phyloP scores from a whole-genome alignment of 2,329 filamentous ascomycete species.

The Epichloe aotearoae region DNA sequence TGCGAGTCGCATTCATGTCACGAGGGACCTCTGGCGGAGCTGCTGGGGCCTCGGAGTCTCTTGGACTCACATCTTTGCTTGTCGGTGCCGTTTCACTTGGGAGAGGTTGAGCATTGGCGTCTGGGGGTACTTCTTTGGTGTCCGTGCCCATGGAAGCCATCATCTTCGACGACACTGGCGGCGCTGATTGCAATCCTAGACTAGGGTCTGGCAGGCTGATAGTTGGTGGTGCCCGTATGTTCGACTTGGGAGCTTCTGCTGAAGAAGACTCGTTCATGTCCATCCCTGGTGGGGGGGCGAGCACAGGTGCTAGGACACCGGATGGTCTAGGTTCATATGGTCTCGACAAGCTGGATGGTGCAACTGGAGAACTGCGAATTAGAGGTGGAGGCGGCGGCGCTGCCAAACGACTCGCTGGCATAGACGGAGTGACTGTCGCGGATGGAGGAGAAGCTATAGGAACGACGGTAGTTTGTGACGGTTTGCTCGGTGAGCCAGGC shows the following conservation, averaged over 20 bases:
- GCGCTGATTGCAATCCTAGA: not conserved
- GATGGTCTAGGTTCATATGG: conserved; percentile 15
- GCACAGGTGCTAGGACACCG: conserved; percentile 24
- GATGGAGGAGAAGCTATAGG: conserved; percentile 9
- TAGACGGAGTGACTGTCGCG: conserved; percentile 8
- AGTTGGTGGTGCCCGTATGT: conserved; percentile 29
- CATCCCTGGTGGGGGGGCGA: conserved; percentile 22
- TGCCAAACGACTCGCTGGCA: conserved; percentile 9
- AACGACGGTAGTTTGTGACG: not conserved
- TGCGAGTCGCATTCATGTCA: conserved; percentile 22
- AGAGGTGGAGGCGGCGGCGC: conserved; percentile 8
- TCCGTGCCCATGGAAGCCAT: not conserved
- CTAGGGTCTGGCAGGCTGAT: not conserved
- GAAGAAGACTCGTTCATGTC: conserved; percentile 11
- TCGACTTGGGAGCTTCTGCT: conserved; percentile 26
- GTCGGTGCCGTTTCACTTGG: conserved; percentile 6
- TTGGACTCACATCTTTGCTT: conserved; percentile 7
- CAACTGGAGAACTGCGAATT: conserved; percentile 6
- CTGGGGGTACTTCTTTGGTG: not conserved
- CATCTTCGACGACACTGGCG: not conserved
- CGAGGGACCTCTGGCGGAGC: conserved; percentile 3
- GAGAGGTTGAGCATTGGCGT: conserved; percentile 5
- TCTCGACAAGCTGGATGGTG: conserved; percentile 12
- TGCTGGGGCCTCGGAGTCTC: conserved; percentile 9
- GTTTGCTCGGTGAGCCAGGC: not conserved